Conservation (phyloP, 805 yeast genomes). For the Saccharomycopsis oosterbeekiorum region DNA sequence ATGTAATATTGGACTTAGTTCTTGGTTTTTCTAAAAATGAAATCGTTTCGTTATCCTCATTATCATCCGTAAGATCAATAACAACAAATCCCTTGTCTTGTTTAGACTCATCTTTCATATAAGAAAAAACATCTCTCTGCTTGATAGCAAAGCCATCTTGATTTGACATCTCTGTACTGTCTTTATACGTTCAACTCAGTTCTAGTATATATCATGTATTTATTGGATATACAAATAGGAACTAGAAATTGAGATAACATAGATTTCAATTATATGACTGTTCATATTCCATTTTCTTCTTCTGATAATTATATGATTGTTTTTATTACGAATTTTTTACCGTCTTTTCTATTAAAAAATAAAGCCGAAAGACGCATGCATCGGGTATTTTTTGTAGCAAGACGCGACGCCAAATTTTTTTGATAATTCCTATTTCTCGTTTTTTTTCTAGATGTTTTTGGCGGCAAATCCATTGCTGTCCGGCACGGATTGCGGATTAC, state of each 20-base stretch:
- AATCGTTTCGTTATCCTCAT: constrained; percentile 1
- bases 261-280: too few relatives aligned
- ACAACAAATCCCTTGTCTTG: background rate
- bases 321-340: background rate
- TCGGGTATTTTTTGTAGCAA: background rate
- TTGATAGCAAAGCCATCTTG: background rate
- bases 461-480: too few relatives aligned
- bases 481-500: too few relatives aligned
- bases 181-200: too few relatives aligned
- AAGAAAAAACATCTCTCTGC: background rate
- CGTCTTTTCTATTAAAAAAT: too few relatives aligned
- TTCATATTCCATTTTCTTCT: background rate
- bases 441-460: too few relatives aligned
- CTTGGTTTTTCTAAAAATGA: background rate
- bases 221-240: too few relatives aligned
- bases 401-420: too few relatives aligned
- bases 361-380: background rate
- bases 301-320: background rate
- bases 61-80: constrained; percentile 12
- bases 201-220: too few relatives aligned
- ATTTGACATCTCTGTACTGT: background rate
- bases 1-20: background rate
- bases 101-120: background rate
- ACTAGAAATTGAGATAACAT: too few relatives aligned
- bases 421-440: too few relatives aligned